phyloP scores from a whole-genome alignment of 2,329 filamentous ascomycete species.

The Coccinonectria pachysandricola region DNA sequence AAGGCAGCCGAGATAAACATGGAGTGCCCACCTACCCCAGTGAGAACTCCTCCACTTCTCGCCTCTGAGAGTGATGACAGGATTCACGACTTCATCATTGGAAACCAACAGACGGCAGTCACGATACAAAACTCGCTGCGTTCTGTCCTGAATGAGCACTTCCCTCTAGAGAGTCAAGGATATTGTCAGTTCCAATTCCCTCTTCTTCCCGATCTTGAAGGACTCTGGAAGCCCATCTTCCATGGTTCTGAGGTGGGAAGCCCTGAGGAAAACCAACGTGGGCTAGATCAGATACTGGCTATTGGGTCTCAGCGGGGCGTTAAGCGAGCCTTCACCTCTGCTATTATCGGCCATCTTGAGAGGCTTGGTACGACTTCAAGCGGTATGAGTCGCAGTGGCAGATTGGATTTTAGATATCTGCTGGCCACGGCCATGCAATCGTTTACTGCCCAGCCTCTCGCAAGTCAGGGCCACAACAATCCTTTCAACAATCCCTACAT shows the following conservation, averaged over 20 bases:
- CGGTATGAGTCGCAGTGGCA: conserved; percentile 41
- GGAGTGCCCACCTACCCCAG: conserved; percentile 31
- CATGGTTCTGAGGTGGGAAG: conserved; percentile 23
- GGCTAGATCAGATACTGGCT: conserved; percentile 48
- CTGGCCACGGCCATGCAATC: conserved; percentile 51
- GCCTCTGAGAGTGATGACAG: conserved; percentile 23
- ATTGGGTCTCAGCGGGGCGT: conserved; percentile 48
- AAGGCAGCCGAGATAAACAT: conserved; percentile 15
- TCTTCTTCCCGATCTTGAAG: conserved; percentile 37
- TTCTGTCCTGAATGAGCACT: conserved; percentile 39
- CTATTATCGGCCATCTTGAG: conserved; percentile 42
- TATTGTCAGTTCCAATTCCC: conserved; percentile 39
- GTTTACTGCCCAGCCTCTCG: conserved; percentile 39
- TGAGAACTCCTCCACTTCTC: conserved; percentile 31
- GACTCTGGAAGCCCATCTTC: conserved; percentile 44
- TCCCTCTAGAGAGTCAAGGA: conserved; percentile 35
- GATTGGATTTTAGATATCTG: conserved; percentile 52
- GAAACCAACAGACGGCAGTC: conserved; percentile 36
- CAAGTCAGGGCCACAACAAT: conserved; percentile 41
- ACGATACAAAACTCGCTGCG: conserved; percentile 48
- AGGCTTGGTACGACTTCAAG: conserved; percentile 41
- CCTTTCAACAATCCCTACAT: conserved; percentile 43
- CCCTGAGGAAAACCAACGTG: conserved; percentile 24
- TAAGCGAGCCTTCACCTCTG: conserved; percentile 35
- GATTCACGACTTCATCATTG: conserved; percentile 36